Base-by-base conservation (phyloP, 768 basidiomycete species). In the Boletus eberwhitei region DNA sequence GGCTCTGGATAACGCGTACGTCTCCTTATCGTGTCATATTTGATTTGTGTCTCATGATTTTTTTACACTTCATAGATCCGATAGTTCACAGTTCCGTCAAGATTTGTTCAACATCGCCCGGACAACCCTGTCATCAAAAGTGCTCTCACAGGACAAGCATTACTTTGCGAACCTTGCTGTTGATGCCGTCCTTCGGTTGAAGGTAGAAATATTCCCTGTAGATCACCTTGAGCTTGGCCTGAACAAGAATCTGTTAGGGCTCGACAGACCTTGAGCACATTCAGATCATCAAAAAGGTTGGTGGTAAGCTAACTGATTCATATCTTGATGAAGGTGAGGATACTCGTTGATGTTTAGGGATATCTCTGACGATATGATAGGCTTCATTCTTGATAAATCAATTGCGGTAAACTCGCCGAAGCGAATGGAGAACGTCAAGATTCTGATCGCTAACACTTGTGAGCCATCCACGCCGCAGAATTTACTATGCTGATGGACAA, bases 261-360 rank as follows among this genome's bases (percentile, higher is more conserved):
- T 97, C 94, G 36, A 94, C 91, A 48, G 89, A 98, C 74, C 79
- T 99, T 34, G 96, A 99, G 61, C 94, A 98, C 71, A 98, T 99
- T 60, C 96, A 99, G 73, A 88, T 98, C 71, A 99, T 98, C 78
- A 99, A 99, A 82, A 98, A 98, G 74, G 92, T 91, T n/a, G 96
- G 96, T 53, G 96, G 96, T 48, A 99, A 98, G 77, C 80, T 99
- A 64, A 96, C 93, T 0, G 96, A 98, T 65, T 96, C 93, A 7
- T 99, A 98, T 77, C 84, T 99, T 34, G 95, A 97, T 66, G 97
- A 98, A 77, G 96, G 93, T 86, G 59, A 3, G 16, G 75, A 60
- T 19, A 38, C 12, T 24, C 19, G 17, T 49, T 36, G 12, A 21
- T 13, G 11, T 39, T 3, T 29, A n/a, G 0, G 0, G 39, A 21